Evolutionary conservation across 345 rosid species (phyloP).

Genomic region (Dipteronia dyeriana): DNA sequence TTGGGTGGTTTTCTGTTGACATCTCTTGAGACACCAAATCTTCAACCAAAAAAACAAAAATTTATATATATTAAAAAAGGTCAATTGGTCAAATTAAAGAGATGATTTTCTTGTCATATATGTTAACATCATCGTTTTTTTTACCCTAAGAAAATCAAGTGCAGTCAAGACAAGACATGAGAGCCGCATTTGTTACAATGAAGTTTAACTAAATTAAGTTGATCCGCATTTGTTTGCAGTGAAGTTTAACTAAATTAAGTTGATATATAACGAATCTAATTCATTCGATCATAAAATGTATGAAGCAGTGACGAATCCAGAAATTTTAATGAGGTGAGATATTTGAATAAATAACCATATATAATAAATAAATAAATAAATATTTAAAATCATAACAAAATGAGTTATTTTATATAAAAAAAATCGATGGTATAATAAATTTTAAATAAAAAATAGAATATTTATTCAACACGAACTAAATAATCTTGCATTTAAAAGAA

Average conservation of each 20-base stretch:
- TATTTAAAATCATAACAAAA: too few relatives aligned
- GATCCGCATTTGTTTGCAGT: background rate
- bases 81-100: background rate
- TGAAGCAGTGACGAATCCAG: too few relatives aligned
- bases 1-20: background rate
- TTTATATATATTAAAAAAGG: background rate
- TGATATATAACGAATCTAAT: too few relatives aligned
- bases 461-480: too few relatives aligned
- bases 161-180: background rate
- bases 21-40: background rate
- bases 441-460: too few relatives aligned
- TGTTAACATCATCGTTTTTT: background rate
- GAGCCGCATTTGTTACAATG: background rate
- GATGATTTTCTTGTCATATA: background rate
- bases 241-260: background rate
- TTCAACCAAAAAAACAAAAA: background rate
- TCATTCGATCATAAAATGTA: too few relatives aligned
- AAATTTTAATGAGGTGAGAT: too few relatives aligned
- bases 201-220: background rate
- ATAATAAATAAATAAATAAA: too few relatives aligned
- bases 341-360: too few relatives aligned
- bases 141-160: background rate
- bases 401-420: too few relatives aligned
- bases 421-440: too few relatives aligned
- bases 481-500: too few relatives aligned